phyloP scores from a whole-genome alignment of 192 early-diverging fungal species.

The Podila clonocystis region DNA sequence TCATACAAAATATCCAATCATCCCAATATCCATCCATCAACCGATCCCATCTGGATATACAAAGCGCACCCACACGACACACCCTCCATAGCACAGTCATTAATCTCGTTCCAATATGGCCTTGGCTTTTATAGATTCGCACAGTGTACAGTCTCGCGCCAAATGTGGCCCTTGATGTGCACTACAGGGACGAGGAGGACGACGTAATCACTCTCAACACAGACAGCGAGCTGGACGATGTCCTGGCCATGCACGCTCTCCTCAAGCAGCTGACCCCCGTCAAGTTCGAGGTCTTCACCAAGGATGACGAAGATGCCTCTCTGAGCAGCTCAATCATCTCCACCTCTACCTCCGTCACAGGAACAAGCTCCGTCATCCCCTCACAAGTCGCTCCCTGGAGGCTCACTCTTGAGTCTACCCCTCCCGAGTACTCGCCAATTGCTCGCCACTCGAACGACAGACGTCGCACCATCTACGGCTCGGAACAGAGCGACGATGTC shows the following conservation, averaged over 20 bases:
- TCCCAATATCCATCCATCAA: constrained; percentile 6
- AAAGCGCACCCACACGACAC: not conserved
- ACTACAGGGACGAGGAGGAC: constrained; percentile 39
- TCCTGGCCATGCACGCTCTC: constrained; percentile 37
- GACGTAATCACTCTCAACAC: constrained; percentile 44
- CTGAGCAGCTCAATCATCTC: not conserved
- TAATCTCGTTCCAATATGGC: not conserved
- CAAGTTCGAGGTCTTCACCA: constrained; percentile 26
- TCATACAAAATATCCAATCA: not conserved
- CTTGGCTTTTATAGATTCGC: constrained; percentile 26
- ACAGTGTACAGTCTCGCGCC: constrained; percentile 22
- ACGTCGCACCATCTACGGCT: constrained; percentile 13
- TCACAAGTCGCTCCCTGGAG: constrained; percentile 14
- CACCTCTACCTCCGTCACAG: not conserved
- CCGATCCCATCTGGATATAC: not conserved
- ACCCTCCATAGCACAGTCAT: not conserved
- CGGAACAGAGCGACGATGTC: constrained; percentile 35
- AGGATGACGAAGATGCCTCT: not conserved
- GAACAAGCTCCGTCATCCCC: not conserved
- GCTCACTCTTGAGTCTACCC: not conserved
- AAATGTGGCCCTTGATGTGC: constrained; percentile 15
- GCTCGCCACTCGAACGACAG: not conserved
- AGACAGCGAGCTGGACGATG: constrained; percentile 40
- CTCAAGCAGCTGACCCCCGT: constrained; percentile 23
- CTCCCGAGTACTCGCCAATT: not conserved